These are phyloP conservation scores for Ceratobasidium sp. DNA, from an alignment of 1,284 basidiomycete genomes.

Conservation along the genomic window DNA sequence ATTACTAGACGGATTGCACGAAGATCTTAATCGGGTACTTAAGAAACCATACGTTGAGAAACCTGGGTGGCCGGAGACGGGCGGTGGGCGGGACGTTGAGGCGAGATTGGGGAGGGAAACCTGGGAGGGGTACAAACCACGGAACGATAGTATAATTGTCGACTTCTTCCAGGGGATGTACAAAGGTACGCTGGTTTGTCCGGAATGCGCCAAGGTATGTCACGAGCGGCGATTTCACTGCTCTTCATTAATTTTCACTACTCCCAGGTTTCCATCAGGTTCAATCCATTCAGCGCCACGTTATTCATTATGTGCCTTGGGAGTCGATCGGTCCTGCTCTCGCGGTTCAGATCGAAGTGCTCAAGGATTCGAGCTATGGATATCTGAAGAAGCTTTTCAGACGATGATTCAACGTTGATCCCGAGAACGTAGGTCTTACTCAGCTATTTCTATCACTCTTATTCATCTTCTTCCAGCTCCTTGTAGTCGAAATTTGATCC, in stretches of 20 bases:
- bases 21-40: constrained; percentile 70
- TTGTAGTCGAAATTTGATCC: constrained; percentile 80
- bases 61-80: constrained; percentile 75
- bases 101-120: constrained; percentile 84
- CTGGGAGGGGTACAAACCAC: constrained; percentile 97
- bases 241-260: background rate
- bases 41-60: constrained; percentile 91
- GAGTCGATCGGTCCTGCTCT: constrained; percentile 67
- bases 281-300: constrained; percentile 93
- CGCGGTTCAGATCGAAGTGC: constrained; percentile 81
- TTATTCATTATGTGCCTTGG: constrained; percentile 83
- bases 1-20: constrained; percentile 70
- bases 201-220: constrained; percentile 90
- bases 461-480: constrained; percentile 64
- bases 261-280: constrained; percentile 92
- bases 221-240: background rate
- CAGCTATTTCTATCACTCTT: constrained; percentile 10
- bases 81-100: too few species aligned
- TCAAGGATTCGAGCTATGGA: constrained; percentile 81
- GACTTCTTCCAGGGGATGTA: constrained; percentile 99
- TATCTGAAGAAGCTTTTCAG: constrained; percentile 81
- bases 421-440: constrained; percentile 71
- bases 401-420: constrained; percentile 75
- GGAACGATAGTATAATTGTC: constrained; percentile 98
- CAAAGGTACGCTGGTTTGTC: constrained; percentile 93